Evolutionary conservation across 768 basidiomycete species (phyloP), one percentile per base, ranked within the genome.

Genomic region (Boletus subcaerulescens): DNA sequence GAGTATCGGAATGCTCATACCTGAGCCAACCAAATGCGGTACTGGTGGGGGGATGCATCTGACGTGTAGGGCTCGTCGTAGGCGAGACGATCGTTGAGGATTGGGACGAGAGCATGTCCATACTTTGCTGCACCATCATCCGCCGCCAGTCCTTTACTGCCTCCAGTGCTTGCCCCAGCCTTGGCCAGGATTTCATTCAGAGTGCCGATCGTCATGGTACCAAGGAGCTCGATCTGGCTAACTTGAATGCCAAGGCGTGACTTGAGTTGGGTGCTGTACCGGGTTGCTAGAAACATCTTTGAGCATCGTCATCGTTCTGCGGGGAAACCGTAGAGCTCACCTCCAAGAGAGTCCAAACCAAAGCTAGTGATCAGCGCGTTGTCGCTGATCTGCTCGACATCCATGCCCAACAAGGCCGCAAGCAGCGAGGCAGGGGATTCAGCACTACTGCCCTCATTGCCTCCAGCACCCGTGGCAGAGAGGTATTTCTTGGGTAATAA

Each of bases 21-120:
- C 66, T 70, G 69, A 33, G 68, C 69, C 39, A 70, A 50, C 69
- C 68, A 70, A 29, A 70, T 70, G 12, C 69, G 69, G 48, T 65
- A 64, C 31, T 64, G 63, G 20, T 65, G 60, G 1, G 63, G 62
- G 6, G 63, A 65, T 9, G 63, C 68, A 36, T 70, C 68, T 0
- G 68, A 43, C 14, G 63, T 68, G 55, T 70, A 70, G 2, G 69
- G 62, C 39, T 70, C 60, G 20, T 70, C 69, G 26, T 70, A 70
- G 18, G 68, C 69, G 22, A 70, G 64, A 35, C 64, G 63, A 35
- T 70, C 64, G 35, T 70, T 70, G 24, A 70, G 61, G 43, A 65
- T 59, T 4, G 69, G 65, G 24, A 70, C 55, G 12, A 69, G 62
- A 13, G 68, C 56, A 12, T 68, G 52, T 9, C 68, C 68, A 31